Conservation (phyloP, 306 rosid genomes). For the Trichosanthes cucumerina region DNA sequence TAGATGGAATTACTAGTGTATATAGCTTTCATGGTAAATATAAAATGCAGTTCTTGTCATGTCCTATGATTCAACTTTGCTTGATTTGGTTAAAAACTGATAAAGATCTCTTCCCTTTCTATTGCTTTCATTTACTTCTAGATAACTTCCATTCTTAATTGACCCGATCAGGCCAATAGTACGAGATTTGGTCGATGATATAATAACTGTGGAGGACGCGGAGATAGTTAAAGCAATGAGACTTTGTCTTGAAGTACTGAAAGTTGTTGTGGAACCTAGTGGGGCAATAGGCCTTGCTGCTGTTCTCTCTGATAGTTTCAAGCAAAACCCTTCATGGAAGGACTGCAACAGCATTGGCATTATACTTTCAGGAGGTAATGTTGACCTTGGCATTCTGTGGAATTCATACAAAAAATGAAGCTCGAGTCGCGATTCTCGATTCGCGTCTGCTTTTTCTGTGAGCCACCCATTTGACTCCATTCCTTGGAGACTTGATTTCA, state of each 20-base stretch:
- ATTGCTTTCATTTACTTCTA: background rate
- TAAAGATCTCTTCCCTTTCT: background rate
- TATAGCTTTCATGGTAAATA: background rate
- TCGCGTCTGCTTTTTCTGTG: too few species aligned
- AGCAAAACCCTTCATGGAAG: constrained; percentile 55
- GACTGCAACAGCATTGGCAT: constrained; percentile 63
- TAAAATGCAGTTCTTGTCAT: background rate
- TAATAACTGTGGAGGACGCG: constrained; percentile 60
- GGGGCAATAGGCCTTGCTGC: constrained; percentile 97
- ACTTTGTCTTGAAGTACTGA: constrained; percentile 65
- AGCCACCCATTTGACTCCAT: background rate
- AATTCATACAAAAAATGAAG: constrained; percentile 43
- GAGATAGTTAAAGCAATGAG: constrained; percentile 77
- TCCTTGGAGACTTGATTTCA: background rate
- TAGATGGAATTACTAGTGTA: background rate
- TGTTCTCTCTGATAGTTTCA: constrained; percentile 64
- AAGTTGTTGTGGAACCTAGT: constrained; percentile 79
- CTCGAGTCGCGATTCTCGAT: background rate
- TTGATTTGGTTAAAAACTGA: background rate
- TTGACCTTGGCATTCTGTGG: constrained; percentile 63
- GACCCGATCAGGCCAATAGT: constrained; percentile 57
- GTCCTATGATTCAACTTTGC: background rate
- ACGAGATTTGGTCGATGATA: constrained; percentile 71
- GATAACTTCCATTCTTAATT: background rate
- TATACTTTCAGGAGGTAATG: constrained; percentile 79